phyloP scores from a whole-genome alignment of 768 basidiomycete species.

The Gymnopilus junonius region DNA sequence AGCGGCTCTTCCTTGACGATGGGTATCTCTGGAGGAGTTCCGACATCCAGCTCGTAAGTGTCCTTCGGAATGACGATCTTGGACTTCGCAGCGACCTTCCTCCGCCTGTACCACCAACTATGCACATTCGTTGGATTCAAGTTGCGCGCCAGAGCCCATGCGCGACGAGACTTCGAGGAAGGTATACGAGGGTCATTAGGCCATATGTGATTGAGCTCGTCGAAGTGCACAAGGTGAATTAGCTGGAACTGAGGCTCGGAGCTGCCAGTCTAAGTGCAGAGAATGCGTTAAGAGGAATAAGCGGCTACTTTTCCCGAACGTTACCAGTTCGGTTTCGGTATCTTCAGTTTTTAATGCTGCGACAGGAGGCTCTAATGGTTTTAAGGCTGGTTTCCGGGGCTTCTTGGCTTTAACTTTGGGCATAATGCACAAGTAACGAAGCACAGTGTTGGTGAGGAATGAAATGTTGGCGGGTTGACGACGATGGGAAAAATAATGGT shows the following conservation, averaged over 20 bases:
- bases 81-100: constrained; percentile 30
- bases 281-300: background rate
- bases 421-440: no score
- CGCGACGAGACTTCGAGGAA: constrained; percentile 37
- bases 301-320: background rate
- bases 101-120: constrained; percentile 43
- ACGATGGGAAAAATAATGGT: background rate
- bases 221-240: constrained; percentile 28
- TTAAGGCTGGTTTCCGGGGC: background rate
- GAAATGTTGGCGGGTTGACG: background rate
- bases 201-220: constrained; percentile 43
- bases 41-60: constrained; percentile 42
- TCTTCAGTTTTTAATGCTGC: background rate
- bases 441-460: no score
- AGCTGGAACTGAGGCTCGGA: constrained; percentile 4
- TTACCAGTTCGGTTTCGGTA: background rate
- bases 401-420: background rate
- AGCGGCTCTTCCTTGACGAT: constrained; percentile 5
- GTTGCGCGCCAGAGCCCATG: constrained; percentile 44
- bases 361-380: background rate
- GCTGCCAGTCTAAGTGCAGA: background rate
- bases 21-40: constrained; percentile 33
- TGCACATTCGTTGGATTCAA: constrained; percentile 37
- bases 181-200: constrained; percentile 40
- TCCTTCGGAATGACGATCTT: constrained; percentile 31